Evolutionary conservation across 345 rosid genomes (phyloP).

Genomic region (Crucihimalaya himalaica): DNA sequence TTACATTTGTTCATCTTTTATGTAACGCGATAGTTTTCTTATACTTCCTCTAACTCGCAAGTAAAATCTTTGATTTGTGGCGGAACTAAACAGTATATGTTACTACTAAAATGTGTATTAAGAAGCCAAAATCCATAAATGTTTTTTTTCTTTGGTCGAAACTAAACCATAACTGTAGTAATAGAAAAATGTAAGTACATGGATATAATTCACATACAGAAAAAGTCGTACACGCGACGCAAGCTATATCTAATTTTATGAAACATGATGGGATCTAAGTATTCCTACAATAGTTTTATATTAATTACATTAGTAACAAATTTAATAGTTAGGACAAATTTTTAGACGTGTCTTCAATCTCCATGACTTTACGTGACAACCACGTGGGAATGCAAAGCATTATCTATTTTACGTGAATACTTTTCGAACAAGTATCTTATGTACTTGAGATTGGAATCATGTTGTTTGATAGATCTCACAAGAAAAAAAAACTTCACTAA

Average conservation of each 20-base stretch:
- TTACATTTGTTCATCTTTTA: not conserved
- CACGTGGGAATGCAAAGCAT: not conserved
- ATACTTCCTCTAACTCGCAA: not conserved
- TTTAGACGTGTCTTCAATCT: conserved; percentile 2
- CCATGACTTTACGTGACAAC: conserved; percentile 2
- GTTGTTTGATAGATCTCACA: not conserved
- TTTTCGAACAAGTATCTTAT: not conserved
- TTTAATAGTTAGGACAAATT: not conserved
- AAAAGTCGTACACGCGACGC: not conserved
- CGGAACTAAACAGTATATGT: not conserved
- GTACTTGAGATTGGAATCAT: not conserved
- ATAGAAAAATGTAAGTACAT: not conserved
- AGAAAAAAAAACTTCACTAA: not conserved
- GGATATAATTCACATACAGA: not conserved
- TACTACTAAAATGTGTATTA: not conserved
- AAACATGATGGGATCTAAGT: not conserved
- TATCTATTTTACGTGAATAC: not conserved
- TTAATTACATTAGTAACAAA: not conserved
- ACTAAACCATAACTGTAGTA: no score
- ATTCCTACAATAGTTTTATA: not conserved
- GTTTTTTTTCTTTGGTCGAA: no score
- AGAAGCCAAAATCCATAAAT: not conserved
- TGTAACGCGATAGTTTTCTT: not conserved
- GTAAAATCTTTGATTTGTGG: not conserved
- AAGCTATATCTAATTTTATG: not conserved